phyloP scores from a whole-genome alignment of 1,284 basidiomycete genomes.

The Leccinum pachyderme region DNA sequence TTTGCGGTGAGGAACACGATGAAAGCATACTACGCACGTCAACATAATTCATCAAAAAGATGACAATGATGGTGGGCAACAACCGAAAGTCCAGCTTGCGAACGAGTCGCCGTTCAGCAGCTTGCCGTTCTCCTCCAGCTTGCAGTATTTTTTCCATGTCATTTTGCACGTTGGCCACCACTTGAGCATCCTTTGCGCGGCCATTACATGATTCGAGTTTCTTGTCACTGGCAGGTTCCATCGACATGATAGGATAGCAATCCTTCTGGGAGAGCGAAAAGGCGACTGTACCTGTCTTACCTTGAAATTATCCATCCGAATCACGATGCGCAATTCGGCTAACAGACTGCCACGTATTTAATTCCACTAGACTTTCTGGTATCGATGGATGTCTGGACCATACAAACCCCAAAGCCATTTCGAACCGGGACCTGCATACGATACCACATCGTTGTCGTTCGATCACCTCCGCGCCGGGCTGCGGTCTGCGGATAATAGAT shows the following conservation, averaged over 20 bases:
- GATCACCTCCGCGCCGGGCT: too few relatives aligned
- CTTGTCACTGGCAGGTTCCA: constrained; percentile 9
- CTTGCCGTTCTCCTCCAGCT: constrained; percentile 6
- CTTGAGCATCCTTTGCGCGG: neutral
- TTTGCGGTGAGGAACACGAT: neutral
- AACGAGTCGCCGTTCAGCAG: constrained; percentile 43
- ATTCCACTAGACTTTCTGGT: too few relatives aligned
- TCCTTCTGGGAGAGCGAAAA: neutral
- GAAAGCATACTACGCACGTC: constrained; percentile 44
- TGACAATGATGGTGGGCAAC: constrained; percentile 58
- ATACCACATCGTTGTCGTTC: too few relatives aligned
- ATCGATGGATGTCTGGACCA: too few relatives aligned
- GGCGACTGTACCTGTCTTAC: neutral
- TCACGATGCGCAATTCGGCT: neutral
- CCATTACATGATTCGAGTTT: constrained; percentile 11
- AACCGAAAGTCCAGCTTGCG: constrained; percentile 58
- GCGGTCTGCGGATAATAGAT: too few relatives aligned
- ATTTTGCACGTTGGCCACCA: neutral
- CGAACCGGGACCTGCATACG: too few relatives aligned
- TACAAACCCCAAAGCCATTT: too few relatives aligned
- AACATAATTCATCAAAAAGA: constrained; percentile 71
- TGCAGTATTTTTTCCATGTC: neutral
- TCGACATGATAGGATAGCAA: constrained; percentile 14
- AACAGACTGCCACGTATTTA: neutral
- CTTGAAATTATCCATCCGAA: neutral